Evolutionary conservation across 1,284 basidiomycete genomes (phyloP), one percentile per base, ranked within the genome.

Genomic region (Microbotryum silenes-acaulis): DNA sequence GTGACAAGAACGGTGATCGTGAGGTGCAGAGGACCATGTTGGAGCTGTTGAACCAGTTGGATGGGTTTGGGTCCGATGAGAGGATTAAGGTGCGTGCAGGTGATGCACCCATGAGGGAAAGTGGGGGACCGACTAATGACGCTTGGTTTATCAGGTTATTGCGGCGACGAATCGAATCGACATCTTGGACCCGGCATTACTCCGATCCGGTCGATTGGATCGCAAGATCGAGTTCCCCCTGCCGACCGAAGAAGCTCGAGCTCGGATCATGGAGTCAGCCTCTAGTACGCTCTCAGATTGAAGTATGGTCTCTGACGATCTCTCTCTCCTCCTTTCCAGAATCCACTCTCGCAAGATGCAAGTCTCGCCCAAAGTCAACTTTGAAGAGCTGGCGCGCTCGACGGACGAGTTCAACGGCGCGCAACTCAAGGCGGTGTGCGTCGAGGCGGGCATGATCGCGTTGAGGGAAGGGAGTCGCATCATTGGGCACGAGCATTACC

Each of bases 1-100:
- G 91, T 46, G 94, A 93, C 65, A 97, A 93, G 31, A 91, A 91
- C 51, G 96, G 96, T 67, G 94, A 99, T 78, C 86, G 94, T 66
- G 96, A 99, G 79, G 97, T 98, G 70, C 96, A 99, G 76, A 84
- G 96, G 62, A 99, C 96, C 50, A 98, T 99, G 96, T 81, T 98
- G 75, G 96, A 99, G 75, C 81, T 99, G 57, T 82, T 98, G 50
- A 98, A 97, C 76, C 86, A 88, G 77, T 79, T 89, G 31, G 86
- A 89, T 72, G 86, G 86, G 7, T 84, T 84, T 76, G 89, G 89
- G 61, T 91, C 88, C 70, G 93, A 98, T 74, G 88, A 91, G 64
- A 84, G 92, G 63, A 98, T 98, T 81, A 98, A 98, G 84, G 90
- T 85, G 68, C 65, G 80, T 70, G 44, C 27, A 31, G 31, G 23